These are phyloP conservation scores for Angophora floribunda DNA, from an alignment of 345 rosid species.

Conservation along the genomic window DNA sequence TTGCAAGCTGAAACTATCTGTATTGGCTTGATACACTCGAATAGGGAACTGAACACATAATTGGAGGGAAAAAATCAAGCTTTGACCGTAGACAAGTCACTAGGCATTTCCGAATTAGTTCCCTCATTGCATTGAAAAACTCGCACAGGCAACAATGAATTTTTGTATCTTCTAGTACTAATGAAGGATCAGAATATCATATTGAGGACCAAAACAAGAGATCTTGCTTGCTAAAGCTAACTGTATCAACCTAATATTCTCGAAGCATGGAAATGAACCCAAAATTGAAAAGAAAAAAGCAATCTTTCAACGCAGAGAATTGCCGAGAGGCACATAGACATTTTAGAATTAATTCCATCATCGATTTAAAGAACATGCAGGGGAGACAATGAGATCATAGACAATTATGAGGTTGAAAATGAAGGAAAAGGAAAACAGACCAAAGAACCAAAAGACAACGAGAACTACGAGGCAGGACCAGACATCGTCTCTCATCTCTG, in stretches of 20 bases:
- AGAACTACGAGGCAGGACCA: slow-evolving; percentile 32
- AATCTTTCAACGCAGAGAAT: neutral
- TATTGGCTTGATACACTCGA: neutral
- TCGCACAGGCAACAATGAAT: neutral
- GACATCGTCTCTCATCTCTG: slow-evolving; percentile 18
- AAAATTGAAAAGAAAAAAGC: neutral
- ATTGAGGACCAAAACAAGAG: neutral
- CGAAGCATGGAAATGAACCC: neutral
- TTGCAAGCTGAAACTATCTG: neutral
- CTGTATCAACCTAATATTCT: neutral
- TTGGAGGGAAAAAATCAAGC: neutral
- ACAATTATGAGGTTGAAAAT: neutral
- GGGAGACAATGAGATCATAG: neutral
- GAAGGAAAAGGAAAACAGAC: slow-evolving; percentile 12
- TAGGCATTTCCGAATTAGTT: neutral
- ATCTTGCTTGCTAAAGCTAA: neutral
- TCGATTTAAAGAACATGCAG: neutral
- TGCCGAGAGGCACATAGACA: neutral
- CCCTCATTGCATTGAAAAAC: neutral
- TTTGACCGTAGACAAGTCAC: neutral
- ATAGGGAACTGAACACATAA: neutral
- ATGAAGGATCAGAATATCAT: neutral
- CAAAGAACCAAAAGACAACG: slow-evolving; percentile 39
- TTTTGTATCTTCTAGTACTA: neutral
- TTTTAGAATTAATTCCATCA: neutral